Conservation (phyloP, 768 basidiomycete genomes). For the Lentinula guzmanii region DNA sequence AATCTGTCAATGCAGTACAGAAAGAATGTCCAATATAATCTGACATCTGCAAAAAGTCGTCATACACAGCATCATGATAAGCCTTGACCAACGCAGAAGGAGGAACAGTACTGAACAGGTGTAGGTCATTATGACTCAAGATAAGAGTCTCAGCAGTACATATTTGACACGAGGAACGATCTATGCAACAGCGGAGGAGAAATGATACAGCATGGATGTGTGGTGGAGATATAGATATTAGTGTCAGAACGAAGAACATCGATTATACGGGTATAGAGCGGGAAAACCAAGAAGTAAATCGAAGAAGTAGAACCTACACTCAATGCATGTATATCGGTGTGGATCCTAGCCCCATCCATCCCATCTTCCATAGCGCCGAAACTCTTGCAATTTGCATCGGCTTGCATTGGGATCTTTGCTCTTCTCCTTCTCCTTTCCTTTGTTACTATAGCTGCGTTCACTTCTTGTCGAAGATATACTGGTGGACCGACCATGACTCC, state of each 20-base stretch:
- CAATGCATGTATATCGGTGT: neutral
- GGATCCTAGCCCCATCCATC: conserved; percentile 68
- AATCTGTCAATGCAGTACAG: conserved; percentile 83
- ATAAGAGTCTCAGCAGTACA: conserved; percentile 7
- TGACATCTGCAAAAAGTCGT: conserved; percentile 20
- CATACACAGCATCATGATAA: neutral
- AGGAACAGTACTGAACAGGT: neutral
- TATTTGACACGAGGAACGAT: conserved; percentile 11
- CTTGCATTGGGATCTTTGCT: conserved; percentile 43
- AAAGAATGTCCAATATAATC: conserved; percentile 89
- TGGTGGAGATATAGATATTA: neutral
- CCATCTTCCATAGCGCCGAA: conserved; percentile 79
- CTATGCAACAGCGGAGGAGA: neutral
- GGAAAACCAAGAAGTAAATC: neutral
- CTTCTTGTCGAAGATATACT: conserved; percentile 46
- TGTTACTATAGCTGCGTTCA: conserved; percentile 41
- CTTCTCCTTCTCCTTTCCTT: conserved; percentile 53
- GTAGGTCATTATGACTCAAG: neutral
- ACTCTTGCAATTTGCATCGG: conserved; percentile 70
- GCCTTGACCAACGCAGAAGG: neutral
- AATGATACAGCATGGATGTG: neutral
- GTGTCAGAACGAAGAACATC: neutral
- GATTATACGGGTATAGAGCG: neutral
- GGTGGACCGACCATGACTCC: conserved; percentile 34
- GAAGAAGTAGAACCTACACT: neutral